Percentiles rank a stretch among this genome's conserved stretches.
Conservation (phyloP, 495 filamentous ascomycete genomes). For the Parmelia sp. region DNA sequence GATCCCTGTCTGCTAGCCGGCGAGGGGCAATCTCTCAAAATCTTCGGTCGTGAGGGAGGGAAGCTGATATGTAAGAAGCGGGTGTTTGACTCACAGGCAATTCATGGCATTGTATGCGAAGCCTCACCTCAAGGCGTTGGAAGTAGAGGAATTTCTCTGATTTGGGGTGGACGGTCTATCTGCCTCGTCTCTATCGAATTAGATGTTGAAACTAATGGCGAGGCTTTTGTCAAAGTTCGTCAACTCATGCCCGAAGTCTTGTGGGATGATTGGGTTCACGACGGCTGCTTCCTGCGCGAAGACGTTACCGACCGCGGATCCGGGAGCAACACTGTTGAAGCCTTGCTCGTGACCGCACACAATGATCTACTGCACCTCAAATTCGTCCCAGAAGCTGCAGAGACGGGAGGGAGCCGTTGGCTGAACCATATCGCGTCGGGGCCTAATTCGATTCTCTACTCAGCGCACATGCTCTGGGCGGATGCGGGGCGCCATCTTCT, state of each 20-base stretch:
- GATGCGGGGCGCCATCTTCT: slow-evolving; percentile 50
- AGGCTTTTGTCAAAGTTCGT: not conserved
- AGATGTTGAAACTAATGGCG: not conserved
- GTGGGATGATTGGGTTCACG: slow-evolving; percentile 73
- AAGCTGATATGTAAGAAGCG: slow-evolving; percentile 33
- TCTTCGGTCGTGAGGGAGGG: slow-evolving; percentile 39
- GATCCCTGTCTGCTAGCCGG: slow-evolving; percentile 52
- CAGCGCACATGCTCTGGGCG: slow-evolving; percentile 64
- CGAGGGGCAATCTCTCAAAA: slow-evolving; percentile 65
- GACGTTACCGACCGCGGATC: slow-evolving; percentile 24
- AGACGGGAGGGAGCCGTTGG: slow-evolving; percentile 19
- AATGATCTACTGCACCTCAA: slow-evolving; percentile 59
- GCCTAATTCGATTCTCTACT: slow-evolving; percentile 81
- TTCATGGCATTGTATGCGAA: slow-evolving; percentile 59
- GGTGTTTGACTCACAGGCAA: slow-evolving; percentile 56
- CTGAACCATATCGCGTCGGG: slow-evolving; percentile 51
- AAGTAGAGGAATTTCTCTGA: slow-evolving; percentile 29
- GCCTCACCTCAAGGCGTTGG: slow-evolving; percentile 7
- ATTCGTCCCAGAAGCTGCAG: slow-evolving; percentile 24
- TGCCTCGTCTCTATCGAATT: slow-evolving; percentile 16
- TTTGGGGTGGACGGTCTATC: slow-evolving; percentile 51
- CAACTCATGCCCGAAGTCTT: not conserved
- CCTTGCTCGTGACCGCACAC: slow-evolving; percentile 70
- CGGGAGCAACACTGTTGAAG: slow-evolving; percentile 26
- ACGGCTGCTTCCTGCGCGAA: slow-evolving; percentile 51